Conservation (phyloP, 495 filamentous ascomycete genomes). For the Aspergillus mulundensis region DNA sequence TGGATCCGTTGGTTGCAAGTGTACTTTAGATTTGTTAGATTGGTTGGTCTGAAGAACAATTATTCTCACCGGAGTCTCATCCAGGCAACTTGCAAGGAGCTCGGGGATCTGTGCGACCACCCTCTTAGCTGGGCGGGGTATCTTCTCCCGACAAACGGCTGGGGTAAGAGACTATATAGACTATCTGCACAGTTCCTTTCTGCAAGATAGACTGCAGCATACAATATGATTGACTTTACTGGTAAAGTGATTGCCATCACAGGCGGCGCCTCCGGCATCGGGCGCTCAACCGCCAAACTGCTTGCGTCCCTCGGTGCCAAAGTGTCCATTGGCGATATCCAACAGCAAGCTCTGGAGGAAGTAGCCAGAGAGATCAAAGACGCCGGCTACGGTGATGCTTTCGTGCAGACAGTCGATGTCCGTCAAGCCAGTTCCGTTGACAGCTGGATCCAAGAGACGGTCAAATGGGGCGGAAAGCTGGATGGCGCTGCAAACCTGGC, state of each 20-base stretch:
- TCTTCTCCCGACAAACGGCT: too few relatives aligned
- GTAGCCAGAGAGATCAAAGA: too few relatives aligned
- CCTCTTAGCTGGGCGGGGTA: too few relatives aligned
- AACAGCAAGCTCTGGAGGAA: neutral
- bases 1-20: neutral
- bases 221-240: neutral
- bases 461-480: neutral
- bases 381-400: too few relatives aligned
- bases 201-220: too few relatives aligned
- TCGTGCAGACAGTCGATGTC: too few relatives aligned
- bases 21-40: neutral
- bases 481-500: neutral
- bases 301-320: neutral
- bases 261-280: neutral
- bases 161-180: too few relatives aligned
- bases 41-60: too few relatives aligned
- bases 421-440: neutral
- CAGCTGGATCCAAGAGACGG: neutral
- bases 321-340: neutral
- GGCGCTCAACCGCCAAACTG: neutral
- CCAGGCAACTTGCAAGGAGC: too few relatives aligned
- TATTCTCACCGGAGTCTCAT: too few relatives aligned
- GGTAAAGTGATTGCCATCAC: constrained; percentile 2
- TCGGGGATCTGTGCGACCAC: too few relatives aligned
- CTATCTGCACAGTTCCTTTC: too few relatives aligned